Evolutionary conservation across 495 filamentous ascomycete genomes (phyloP), one percentile per base, ranked within the genome.

Genomic region (Xanthoparmelia taractica): DNA sequence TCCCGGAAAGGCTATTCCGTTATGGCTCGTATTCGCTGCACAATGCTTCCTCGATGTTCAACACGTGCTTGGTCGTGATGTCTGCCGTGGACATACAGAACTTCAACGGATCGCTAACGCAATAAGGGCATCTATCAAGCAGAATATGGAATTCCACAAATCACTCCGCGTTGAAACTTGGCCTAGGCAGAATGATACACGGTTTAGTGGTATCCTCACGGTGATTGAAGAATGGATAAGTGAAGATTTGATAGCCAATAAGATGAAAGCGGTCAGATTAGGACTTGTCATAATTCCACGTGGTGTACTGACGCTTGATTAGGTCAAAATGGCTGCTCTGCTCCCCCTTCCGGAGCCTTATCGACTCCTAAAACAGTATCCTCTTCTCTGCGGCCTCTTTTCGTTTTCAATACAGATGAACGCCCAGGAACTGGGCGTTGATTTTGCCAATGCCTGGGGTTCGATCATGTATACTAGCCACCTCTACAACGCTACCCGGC

Each of bases 31-130:
- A 2, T 77, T 79, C 56, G 72, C 76, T 31, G 69, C 69, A 4
- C 76, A 78, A 25, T 52, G 73, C n/a, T 78, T 73, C 47, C 69
- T 78, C 7, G 75, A 79, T 43, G 73, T 73, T n/a, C 71, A 73
- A 52, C 72, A 77, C 54, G 61, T 50, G 1, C 65, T 78, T 2
- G 55, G 70, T 12, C 63, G 38, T 3, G 41, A 66, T 8, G 63
- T 68, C 11, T 36, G 43, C 1, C 47, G 54, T 38, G 58, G 61
- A 8, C 71, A 67, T 41, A 15, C 59, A 2, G 64, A 66, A 15
- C 58, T 75, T 25, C n/a, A 60, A 10, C 34, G 50, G 20, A 59
- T 67, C n/a, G 64, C 62, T 25, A 59, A 38, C 4, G 41, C 63
- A 4, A 69, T 75, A n/a, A 36, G 67, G 11, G 55, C 63, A 2